These are phyloP conservation scores for Flaveria robusta DNA, from an alignment of 129 eudicot species.

Conservation along the genomic window DNA sequence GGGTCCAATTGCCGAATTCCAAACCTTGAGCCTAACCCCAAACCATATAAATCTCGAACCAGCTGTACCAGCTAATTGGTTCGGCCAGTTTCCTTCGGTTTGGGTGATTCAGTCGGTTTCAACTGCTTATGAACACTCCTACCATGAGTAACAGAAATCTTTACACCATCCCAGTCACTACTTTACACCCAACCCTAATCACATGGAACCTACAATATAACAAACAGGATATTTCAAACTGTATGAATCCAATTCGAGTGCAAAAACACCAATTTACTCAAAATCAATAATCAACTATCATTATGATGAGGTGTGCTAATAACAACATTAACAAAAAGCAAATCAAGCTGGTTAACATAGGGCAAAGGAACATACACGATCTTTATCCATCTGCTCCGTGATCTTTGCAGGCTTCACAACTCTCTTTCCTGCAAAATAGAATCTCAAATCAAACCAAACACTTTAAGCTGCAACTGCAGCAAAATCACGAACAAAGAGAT, in stretches of 20 bases:
- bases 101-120: neutral
- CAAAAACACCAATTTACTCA: neutral
- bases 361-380: constrained; percentile 42
- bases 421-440: constrained; percentile 58
- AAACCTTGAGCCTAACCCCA: neutral
- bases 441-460: neutral
- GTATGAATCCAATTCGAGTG: neutral
- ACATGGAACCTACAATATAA: neutral
- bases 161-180: neutral
- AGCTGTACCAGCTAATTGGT: no score
- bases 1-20: neutral
- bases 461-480: neutral
- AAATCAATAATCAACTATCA: neutral
- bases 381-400: constrained; percentile 69
- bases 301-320: neutral
- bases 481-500: neutral
- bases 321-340: neutral
- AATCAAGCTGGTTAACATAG: neutral
- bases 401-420: constrained; percentile 64
- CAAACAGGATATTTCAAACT: neutral
- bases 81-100: neutral
- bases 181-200: neutral
- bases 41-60: no score
- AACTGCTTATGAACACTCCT: neutral
- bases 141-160: no score